phyloP scores from a whole-genome alignment of 208 protist species.

The Balamuthia mandrillaris region DNA sequence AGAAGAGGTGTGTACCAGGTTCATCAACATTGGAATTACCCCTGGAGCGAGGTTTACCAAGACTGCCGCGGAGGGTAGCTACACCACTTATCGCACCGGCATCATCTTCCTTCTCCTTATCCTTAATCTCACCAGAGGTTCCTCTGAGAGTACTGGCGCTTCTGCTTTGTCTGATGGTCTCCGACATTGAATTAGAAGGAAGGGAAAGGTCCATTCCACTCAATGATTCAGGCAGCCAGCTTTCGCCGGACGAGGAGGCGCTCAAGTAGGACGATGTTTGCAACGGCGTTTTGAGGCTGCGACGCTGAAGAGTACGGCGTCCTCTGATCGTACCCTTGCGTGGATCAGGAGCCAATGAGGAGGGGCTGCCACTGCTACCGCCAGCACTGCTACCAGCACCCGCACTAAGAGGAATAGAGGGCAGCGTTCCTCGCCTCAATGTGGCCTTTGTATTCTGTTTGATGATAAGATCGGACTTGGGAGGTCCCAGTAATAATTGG shows the following conservation, averaged over 20 bases:
- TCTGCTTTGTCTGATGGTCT: no score
- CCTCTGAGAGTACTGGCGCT: no score
- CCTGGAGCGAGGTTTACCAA: neutral
- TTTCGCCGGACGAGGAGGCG: no score
- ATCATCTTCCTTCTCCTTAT: no score
- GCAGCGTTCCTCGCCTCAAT: neutral
- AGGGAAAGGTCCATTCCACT: no score
- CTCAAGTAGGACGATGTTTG: neutral
- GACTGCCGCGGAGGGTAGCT: neutral
- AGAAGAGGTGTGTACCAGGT: neutral
- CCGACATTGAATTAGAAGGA: no score
- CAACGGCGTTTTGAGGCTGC: neutral
- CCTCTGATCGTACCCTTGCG: neutral
- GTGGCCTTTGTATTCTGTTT: slow-evolving; percentile 17
- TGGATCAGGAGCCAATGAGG: neutral
- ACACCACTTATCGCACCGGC: neutral
- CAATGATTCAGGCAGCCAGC: no score
- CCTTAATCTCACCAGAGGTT: no score
- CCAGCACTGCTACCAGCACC: neutral
- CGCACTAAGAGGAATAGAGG: neutral
- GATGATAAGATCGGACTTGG: slow-evolving; percentile 32
- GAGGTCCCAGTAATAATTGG: slow-evolving; percentile 15
- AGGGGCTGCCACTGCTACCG: neutral
- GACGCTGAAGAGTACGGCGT: neutral
- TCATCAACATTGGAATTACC: no score